phyloP scores from a whole-genome alignment of 2,329 filamentous ascomycete genomes.

The Aspergillus latus region DNA sequence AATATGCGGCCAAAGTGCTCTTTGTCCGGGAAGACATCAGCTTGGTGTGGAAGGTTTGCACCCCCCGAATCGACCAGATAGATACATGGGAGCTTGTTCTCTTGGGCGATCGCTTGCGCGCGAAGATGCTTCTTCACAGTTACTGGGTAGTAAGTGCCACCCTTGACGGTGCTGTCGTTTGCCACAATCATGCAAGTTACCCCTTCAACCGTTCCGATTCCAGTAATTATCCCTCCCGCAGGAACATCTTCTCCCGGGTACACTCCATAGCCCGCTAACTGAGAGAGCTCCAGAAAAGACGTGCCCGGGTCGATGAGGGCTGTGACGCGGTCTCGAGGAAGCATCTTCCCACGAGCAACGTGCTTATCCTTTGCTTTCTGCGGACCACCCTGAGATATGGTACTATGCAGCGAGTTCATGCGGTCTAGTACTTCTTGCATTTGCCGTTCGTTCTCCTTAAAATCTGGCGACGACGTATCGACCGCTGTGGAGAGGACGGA shows the following conservation, averaged over 20 bases:
- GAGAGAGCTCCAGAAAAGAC: conserved; percentile 87
- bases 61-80: conserved; percentile 96
- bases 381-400: conserved; percentile 73
- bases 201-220: conserved; percentile 84
- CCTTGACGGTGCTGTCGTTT: conserved; percentile 96
- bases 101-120: conserved; percentile 84
- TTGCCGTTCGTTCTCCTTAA: conserved; percentile 73
- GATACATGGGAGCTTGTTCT: conserved; percentile 82
- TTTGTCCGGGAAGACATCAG: conserved; percentile 90
- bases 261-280: conserved; percentile 81
- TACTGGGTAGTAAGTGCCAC: conserved; percentile 93
- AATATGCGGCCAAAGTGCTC: conserved; percentile 98
- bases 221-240: conserved; percentile 87
- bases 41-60: conserved; percentile 91
- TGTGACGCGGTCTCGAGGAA: conserved; percentile 84
- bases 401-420: conserved; percentile 68
- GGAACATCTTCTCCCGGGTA: conserved; percentile 87
- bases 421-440: conserved; percentile 72
- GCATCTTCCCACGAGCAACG: conserved; percentile 84
- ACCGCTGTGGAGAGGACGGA: conserved; percentile 75
- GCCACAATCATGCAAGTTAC: conserved; percentile 91
- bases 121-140: conserved; percentile 97
- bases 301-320: conserved; percentile 86
- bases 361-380: conserved; percentile 86
- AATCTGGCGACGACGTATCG: conserved; percentile 75